Base-by-base conservation (phyloP, 495 filamentous ascomycete species). In the Penicillium cosmopolitanum region DNA sequence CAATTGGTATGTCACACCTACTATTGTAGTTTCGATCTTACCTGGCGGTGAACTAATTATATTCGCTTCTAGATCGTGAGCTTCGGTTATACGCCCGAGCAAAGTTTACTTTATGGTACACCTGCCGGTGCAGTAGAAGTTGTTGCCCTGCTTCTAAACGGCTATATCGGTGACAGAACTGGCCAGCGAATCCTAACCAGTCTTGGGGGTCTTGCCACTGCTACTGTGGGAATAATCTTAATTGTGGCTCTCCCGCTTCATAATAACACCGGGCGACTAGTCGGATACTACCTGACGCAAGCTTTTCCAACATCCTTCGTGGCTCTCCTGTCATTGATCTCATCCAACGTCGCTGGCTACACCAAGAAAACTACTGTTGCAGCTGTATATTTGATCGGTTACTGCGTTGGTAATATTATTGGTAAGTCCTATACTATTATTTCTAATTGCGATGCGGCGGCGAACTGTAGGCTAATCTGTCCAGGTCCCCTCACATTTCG, bases 81-180 rank as follows among this genome's bases (percentile, higher is more conserved):
- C 56, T 77, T 77, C 53, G 76, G 76, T 16, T 78, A 77, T 68
- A 87, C 85, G 1, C 61, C 78, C 6, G 78, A 87, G 42, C 73
- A 87, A 61, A 83, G 80, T 18, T 77, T 89, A 6, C 81, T 89
- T 11, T 82, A 87, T 59, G 86, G 85, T 43, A 80, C 77, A 2
- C 87, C 87, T 3, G 83, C 81, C 15, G 87, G 87, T 1, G 85
- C 78, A 5, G 74, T 89, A 5, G 87, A 89, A 65, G 71, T 89
- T 16, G 74, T 89, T 28, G 71, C 79, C 4, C 74, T 89, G 10
- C 73, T 89, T 10, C 53, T 76, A 2, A 81, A 77, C 51, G 86
- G 85, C 46, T 84, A 77, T 60, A 72, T 85, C 3, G 84, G 85
- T 21, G 84, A 87, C 62, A 70, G 71, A 19, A 80, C 69, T 53